Percentiles rank a stretch among this genome's conserved stretches.
phyloP scores from a whole-genome alignment of 2,329 filamentous ascomycete genomes.

The Epichloe uncinata region DNA sequence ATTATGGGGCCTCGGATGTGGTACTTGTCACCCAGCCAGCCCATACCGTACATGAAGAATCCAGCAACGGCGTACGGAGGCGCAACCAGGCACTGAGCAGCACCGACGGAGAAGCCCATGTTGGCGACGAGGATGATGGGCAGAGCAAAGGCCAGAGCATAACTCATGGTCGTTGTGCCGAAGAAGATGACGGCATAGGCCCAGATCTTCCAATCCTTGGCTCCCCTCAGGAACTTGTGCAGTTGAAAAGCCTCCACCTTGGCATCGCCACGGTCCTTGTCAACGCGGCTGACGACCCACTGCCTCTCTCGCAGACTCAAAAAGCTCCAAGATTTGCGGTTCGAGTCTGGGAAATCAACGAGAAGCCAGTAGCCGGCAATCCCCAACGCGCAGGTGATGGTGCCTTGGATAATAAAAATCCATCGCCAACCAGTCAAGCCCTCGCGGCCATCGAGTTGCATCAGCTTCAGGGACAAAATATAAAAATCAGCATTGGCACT shows the following conservation, averaged over 20 bases:
- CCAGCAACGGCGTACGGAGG: constrained; percentile 55
- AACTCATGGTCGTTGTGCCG: constrained; percentile 57
- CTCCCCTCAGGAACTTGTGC: constrained; percentile 31
- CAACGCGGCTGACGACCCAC: constrained; percentile 41
- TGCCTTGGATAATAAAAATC: constrained; percentile 48
- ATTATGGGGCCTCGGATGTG: constrained; percentile 53
- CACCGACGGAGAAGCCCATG: constrained; percentile 51
- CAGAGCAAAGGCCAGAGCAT: constrained; percentile 67
- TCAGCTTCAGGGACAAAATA: constrained; percentile 26
- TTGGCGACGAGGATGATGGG: constrained; percentile 55
- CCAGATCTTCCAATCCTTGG: constrained; percentile 46
- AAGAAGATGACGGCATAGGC: constrained; percentile 46
- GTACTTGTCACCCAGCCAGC: constrained; percentile 54
- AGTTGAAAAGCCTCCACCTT: constrained; percentile 39
- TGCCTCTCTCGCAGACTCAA: constrained; percentile 35
- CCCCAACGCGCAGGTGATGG: constrained; percentile 40
- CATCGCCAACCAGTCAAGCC: constrained; percentile 49
- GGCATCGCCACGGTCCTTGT: constrained; percentile 44
- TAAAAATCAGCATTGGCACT: not conserved
- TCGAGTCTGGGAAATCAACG: constrained; percentile 50
- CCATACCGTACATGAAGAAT: constrained; percentile 45
- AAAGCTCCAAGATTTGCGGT: constrained; percentile 37
- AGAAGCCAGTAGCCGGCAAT: constrained; percentile 41
- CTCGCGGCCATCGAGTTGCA: constrained; percentile 46
- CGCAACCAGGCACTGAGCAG: constrained; percentile 57